Base-by-base conservation (phyloP, 1,284 basidiomycete species). In the Puccinia novopanici region DNA sequence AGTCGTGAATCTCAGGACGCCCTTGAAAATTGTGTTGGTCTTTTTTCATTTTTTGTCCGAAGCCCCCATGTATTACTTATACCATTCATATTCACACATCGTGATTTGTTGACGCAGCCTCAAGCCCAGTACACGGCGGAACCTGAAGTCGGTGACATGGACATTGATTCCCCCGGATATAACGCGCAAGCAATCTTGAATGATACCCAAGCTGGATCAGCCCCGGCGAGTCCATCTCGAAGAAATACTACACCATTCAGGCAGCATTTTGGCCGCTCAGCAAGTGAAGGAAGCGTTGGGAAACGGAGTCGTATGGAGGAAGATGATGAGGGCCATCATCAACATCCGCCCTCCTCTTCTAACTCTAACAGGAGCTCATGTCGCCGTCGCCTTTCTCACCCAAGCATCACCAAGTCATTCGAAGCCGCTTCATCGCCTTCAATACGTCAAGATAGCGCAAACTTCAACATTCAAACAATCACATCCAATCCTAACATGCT, bases 221-320 rank as follows among this genome's bases (percentile, higher is more conserved):
- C 37, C 13, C 19, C 40, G 27, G 65, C 5, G 45, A 48, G 65
- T 17, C 37, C 12, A 61, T 61, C 27, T 61, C 6, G 8, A 57
- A 5, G 9, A 24, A 9, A 24, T 37, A 61, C 5, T 13, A 45
- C 65, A 45, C 45, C 40, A 3, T 17, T 59, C 13, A 59, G 34
- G 57, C 57, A 59, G 57, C 57, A 59, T 59, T 34, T 17, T 59
- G 30, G 57, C 13, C 27, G 57, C 65, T 67, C 65, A 34, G 65
- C 65, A 3, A 67, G 65, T 67, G 37, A 42, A 67, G 65, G 65
- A 15, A 45, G 65, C 37, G 1, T 45, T 67, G 65, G 65, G 1
- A 67, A 67, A 48, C 65, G 65, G 24, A 45, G 22, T 40, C 65
- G 65, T 34, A 42, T 67, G 40, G 65, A 67, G 10, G 65, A 67